Conservation (phyloP, 108 stramenopile genomes). For the Fragilaria radians region DNA sequence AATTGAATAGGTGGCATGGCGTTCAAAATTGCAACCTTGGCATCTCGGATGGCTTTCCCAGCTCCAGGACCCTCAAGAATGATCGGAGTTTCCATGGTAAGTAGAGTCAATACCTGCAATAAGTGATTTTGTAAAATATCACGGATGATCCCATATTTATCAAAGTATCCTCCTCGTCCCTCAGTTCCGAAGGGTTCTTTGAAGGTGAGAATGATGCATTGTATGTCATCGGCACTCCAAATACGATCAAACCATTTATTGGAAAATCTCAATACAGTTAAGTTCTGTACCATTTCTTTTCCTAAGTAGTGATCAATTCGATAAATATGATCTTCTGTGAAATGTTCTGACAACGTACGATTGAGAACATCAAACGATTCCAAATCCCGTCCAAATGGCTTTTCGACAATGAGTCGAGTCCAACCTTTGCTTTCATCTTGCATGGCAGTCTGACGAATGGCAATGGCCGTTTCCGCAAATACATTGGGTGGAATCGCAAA, state of each 20-base stretch:
- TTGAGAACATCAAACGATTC: conserved; percentile 75
- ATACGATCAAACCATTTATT: conserved; percentile 90
- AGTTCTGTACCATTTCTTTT: conserved; percentile 99
- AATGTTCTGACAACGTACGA: conserved; percentile 46
- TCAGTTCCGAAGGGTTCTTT: conserved; percentile 86
- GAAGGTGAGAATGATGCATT: conserved; percentile 76
- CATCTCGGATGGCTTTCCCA: conserved; percentile 85
- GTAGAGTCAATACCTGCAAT: conserved; percentile 83
- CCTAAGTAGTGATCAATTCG: conserved; percentile 99
- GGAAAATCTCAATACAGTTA: conserved; percentile 85
- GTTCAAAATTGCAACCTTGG: conserved; percentile 90
- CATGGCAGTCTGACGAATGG: conserved; percentile 71
- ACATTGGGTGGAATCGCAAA: conserved; percentile 97
- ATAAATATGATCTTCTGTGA: conserved; percentile 85
- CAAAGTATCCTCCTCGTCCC: conserved; percentile 94
- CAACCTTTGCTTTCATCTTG: conserved; percentile 68
- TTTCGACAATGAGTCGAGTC: conserved; percentile 93
- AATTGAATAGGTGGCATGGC: conserved; percentile 63
- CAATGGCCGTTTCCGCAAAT: conserved; percentile 79
- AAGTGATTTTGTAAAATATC: conserved; percentile 92
- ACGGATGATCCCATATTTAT: conserved; percentile 91
- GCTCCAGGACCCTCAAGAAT: conserved; percentile 52
- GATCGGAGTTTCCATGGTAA: conserved; percentile 81
- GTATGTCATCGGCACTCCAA: conserved; percentile 68
- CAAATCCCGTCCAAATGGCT: conserved; percentile 95